Evolutionary conservation across 176 grass and related monocot genomes (phyloP).

Genomic region (Puya raimondii): DNA sequence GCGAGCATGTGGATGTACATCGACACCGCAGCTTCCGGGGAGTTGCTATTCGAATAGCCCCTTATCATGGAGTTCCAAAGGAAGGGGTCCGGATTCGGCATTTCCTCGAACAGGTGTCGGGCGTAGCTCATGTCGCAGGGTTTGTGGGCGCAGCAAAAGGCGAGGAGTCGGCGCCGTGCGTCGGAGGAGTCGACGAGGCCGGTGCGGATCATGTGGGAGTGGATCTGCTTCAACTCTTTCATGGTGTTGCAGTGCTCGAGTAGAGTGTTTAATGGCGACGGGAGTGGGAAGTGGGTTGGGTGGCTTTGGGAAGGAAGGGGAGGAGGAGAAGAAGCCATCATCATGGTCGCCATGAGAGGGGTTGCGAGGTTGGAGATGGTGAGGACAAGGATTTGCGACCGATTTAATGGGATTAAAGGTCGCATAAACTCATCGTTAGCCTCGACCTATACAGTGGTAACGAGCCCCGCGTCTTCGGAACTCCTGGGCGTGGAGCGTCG

Average conservation of each 20-base stretch:
- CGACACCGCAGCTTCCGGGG: slow-evolving; percentile 22
- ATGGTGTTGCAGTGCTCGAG: slow-evolving; percentile 29
- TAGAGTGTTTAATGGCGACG: slow-evolving; percentile 6
- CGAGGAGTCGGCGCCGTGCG: slow-evolving; percentile 18
- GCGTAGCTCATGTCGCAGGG: slow-evolving; percentile 22
- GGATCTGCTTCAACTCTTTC: slow-evolving; percentile 38
- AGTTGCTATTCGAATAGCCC: not conserved
- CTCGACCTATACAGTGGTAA: not conserved
- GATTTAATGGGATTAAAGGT: not conserved
- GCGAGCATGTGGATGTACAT: slow-evolving; percentile 48
- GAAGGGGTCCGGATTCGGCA: slow-evolving; percentile 10
- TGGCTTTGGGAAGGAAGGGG: slow-evolving; percentile 5
- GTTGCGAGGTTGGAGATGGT: not conserved
- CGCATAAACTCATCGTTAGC: not conserved
- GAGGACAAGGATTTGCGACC: not conserved
- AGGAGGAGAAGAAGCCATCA: not conserved
- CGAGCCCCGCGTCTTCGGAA: too few relatives aligned
- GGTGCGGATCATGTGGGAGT: slow-evolving; percentile 31
- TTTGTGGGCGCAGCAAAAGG: slow-evolving; percentile 17
- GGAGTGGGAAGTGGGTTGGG: slow-evolving; percentile 8
- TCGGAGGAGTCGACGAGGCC: slow-evolving; percentile 3
- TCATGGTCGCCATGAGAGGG: not conserved
- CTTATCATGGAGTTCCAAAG: slow-evolving; percentile 17
- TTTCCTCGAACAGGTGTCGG: slow-evolving; percentile 52
- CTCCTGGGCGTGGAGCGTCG: too few relatives aligned